phyloP scores from a whole-genome alignment of 108 stramenopile species.

The Parietichytrium sp. region DNA sequence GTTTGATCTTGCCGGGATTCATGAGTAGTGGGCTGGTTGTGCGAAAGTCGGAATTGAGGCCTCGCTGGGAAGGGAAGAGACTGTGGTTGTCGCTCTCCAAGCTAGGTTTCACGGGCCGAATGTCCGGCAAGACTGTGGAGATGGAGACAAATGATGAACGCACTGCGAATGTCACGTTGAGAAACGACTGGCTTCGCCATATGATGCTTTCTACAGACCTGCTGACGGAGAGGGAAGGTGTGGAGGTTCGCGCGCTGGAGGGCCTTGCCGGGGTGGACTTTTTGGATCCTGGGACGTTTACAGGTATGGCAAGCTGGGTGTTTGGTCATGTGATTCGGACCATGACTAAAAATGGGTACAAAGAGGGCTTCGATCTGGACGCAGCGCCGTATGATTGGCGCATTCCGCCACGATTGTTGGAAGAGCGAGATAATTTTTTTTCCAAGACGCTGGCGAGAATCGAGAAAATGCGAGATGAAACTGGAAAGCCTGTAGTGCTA shows the following conservation, averaged over 20 bases:
- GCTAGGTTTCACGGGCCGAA: constrained; percentile 46
- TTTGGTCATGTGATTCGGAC: constrained; percentile 54
- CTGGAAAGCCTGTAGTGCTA: constrained; percentile 50
- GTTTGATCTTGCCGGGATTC: constrained; percentile 61
- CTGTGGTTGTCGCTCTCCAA: constrained; percentile 51
- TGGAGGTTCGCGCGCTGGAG: constrained; percentile 47
- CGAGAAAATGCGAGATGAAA: constrained; percentile 48
- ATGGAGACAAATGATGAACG: constrained; percentile 40
- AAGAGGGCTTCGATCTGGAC: constrained; percentile 47
- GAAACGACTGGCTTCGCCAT: constrained; percentile 45
- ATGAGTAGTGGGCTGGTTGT: constrained; percentile 56
- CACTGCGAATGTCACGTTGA: constrained; percentile 28
- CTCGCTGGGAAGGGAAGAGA: constrained; percentile 49
- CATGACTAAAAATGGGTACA: constrained; percentile 49
- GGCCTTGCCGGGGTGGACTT: constrained; percentile 56
- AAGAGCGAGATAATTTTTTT: constrained; percentile 55
- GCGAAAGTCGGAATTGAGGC: constrained; percentile 40
- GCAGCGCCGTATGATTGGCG: constrained; percentile 62
- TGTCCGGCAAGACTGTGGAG: constrained; percentile 30
- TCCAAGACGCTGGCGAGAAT: constrained; percentile 45
- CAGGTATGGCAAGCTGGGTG: constrained; percentile 46
- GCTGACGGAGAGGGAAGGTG: constrained; percentile 42
- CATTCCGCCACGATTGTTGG: constrained; percentile 50
- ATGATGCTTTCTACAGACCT: constrained; percentile 43
- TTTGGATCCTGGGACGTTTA: constrained; percentile 47